A percentile compares a stretch with the other conserved stretches of the same genome.
These are phyloP conservation scores for Wickerhamomyces queroliae DNA, from an alignment of 805 yeast genomes.

Conservation along the genomic window DNA sequence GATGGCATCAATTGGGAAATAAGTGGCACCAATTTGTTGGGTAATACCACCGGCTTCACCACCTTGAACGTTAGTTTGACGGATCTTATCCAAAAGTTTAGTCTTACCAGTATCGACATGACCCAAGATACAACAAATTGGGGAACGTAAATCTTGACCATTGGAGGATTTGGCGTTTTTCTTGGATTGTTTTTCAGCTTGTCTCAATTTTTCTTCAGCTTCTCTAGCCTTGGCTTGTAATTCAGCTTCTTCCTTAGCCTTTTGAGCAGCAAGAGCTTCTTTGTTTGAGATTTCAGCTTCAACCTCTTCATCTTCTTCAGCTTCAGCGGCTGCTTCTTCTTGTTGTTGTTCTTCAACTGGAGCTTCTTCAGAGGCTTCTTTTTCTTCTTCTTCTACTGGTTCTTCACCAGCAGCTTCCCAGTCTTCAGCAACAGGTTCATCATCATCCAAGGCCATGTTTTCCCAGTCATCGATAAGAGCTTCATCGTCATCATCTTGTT, in stretches of 20 bases:
- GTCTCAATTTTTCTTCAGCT: conserved; percentile 9
- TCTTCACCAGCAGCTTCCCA: conserved; percentile 42
- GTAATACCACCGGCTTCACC: conserved; percentile 99
- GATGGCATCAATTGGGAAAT: conserved; percentile 95
- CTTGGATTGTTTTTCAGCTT: conserved; percentile 23
- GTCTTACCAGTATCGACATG: conserved; percentile 99
- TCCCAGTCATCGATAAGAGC: too few relatives aligned
- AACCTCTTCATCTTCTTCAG: conserved; percentile 25
- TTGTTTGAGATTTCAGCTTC: conserved; percentile 19
- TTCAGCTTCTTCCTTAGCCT: conserved; percentile 25
- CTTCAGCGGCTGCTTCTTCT: too few relatives aligned
- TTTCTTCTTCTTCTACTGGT: conserved; percentile 17
- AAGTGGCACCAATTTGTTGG: conserved; percentile 99
- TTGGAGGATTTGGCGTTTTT: conserved; percentile 26
- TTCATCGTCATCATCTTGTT: conserved; percentile 19
- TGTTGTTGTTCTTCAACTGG: conserved; percentile 19
- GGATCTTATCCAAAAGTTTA: conserved; percentile 89
- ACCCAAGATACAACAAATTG: conserved; percentile 98
- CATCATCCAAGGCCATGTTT: conserved; percentile 57
- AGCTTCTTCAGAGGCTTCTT: conserved; percentile 4
- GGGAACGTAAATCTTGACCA: conserved; percentile 75
- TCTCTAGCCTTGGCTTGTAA: conserved; percentile 21
- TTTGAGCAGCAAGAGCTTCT: conserved; percentile 13
- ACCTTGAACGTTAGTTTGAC: conserved; percentile 99
- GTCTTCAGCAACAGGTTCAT: conserved; percentile 43